Evolutionary conservation across 805 yeast species (phyloP).

Genomic region (Pichia nanzhaoensis): DNA sequence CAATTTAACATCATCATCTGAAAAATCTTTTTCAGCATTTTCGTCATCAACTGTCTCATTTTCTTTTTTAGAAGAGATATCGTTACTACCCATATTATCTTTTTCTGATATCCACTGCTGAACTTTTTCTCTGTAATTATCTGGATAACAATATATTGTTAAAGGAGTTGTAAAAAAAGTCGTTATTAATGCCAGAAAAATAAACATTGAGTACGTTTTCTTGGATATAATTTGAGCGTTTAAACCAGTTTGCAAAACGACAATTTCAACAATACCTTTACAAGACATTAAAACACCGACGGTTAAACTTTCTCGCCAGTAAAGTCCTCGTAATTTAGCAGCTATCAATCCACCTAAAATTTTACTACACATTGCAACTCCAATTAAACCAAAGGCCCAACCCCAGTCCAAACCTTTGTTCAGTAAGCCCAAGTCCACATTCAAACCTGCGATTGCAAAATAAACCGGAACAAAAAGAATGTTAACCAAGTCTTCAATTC

Average conservation of each 20-base stretch:
- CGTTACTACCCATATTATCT: slow-evolving; percentile 7
- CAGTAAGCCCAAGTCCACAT: slow-evolving; percentile 57
- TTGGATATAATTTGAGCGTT: slow-evolving; percentile 60
- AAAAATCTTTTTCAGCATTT: not conserved
- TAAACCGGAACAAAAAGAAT: slow-evolving; percentile 68
- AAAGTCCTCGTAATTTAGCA: slow-evolving; percentile 53
- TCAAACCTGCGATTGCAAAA: slow-evolving; percentile 74
- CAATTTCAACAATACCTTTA: slow-evolving; percentile 83
- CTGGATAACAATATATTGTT: slow-evolving; percentile 56
- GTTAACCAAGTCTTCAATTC: slow-evolving; percentile 72
- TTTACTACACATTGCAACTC: slow-evolving; percentile 63
- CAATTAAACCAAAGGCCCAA: slow-evolving; percentile 59
- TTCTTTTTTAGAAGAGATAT: not conserved
- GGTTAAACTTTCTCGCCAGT: slow-evolving; percentile 67
- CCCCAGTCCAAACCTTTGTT: slow-evolving; percentile 72
- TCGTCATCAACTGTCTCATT: slow-evolving; percentile 24
- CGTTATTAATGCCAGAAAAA: slow-evolving; percentile 73
- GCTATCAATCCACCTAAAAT: slow-evolving; percentile 60
- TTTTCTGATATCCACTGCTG: slow-evolving; percentile 24
- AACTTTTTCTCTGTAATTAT: slow-evolving; percentile 47
- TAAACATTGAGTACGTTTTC: slow-evolving; percentile 70
- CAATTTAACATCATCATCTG: slow-evolving; percentile 12
- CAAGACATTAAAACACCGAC: slow-evolving; percentile 84
- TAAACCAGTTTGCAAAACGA: slow-evolving; percentile 67
- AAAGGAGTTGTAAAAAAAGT: slow-evolving; percentile 79